Base-by-base conservation (phyloP, 805 yeast genomes). In the Pichia nanzhaoensis region DNA sequence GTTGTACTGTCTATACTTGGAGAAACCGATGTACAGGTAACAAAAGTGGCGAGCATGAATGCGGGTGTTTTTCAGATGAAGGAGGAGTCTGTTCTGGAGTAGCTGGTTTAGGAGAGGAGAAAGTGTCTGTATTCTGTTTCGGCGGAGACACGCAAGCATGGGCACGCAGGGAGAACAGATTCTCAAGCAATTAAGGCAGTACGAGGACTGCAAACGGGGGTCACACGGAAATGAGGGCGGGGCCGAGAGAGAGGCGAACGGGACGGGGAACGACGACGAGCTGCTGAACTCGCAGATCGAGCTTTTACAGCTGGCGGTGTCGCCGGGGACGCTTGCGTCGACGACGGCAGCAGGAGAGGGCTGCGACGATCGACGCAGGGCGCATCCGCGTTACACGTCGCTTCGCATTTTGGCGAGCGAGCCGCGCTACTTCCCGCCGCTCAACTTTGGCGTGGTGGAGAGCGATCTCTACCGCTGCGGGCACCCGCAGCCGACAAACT, bases 401-500 rank as follows among this genome's bases (percentile, higher is more conserved):
- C 53, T 64, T 32, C 61, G 55, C 42, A 64, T 64, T 28, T 49
- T 56, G 31, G 63, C 60, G 34, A 53, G 50, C 17, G 53, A 48
- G 42, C 68, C 68, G 2, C 50, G 56, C 35, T 75, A 71, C 51
- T 95, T 90, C 1, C 99, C 99, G 4, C 99, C 99, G 1, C 71
- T 93, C 53, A 90, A 88, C 63, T 91, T 91, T 57, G 77, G 95
- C 1, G 76, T 87, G 19, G 96, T 93, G 2, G 96, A 86, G 48
- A 89, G 87, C 46, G 81, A 85, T 6, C 77, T 91, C 12, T 91
- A 90, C 61, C 68, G 99, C 17, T 82, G 95, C 1, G 99, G 99
- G 1, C 95, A 90, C 58, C 99, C 99, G 1, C 85, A 88, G 69
- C 84, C 87, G 0, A 75, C 80, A 51, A 91, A 89, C 65, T 87